Base-by-base conservation (phyloP, 2,329 filamentous ascomycete species). In the Clarireedia monteithiana region DNA sequence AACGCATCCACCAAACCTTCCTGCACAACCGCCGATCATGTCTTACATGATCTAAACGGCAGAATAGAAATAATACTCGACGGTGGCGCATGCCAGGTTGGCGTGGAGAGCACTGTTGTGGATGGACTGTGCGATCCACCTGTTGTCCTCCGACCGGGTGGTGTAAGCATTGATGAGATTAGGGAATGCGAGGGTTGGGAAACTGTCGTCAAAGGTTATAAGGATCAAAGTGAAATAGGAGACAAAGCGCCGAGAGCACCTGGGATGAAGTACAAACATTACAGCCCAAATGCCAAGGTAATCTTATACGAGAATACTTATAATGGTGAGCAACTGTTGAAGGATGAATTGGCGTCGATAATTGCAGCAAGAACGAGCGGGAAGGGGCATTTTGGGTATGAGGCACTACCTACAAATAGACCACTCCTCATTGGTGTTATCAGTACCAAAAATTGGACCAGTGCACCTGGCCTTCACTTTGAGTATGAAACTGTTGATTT, bases 261-360 rank as follows among this genome's bases (percentile, higher is more conserved):
- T 0, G 94, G 94, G 1, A 99, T 99, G 94, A 99, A 99, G 73
- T 99, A 99, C 70, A 89, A 94, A 68, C 94, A 99, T 70, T 99
- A 99, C 68, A 95, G 91, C 45, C 94, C 94, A 1, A 89, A 85
- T 70, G 95, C 94, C 1, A 83, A 79, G 47, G 91, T 99, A 2
- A 75, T 95, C 14, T 76, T 97, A 1, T 95, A 91, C 68, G 89
- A 96, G 69, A 72, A 80, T 26, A 44, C 30, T n/a, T 6, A 30
- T 34, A 5, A 14, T 2, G 39, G n/a, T 39, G 51, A 17, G 38
- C 44, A 7, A 27, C 24, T 40, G 20, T 36, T 54, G 23, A 44
- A 24, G 6, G 24, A 48, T 15, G 51, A 54, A 54, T 27, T 45
- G 2, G 36, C 48, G 6, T 48, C 51, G 20, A 39, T 63, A 4